Conservation (phyloP, 202 grass and related monocot species). For the Carex sylvatica region DNA sequence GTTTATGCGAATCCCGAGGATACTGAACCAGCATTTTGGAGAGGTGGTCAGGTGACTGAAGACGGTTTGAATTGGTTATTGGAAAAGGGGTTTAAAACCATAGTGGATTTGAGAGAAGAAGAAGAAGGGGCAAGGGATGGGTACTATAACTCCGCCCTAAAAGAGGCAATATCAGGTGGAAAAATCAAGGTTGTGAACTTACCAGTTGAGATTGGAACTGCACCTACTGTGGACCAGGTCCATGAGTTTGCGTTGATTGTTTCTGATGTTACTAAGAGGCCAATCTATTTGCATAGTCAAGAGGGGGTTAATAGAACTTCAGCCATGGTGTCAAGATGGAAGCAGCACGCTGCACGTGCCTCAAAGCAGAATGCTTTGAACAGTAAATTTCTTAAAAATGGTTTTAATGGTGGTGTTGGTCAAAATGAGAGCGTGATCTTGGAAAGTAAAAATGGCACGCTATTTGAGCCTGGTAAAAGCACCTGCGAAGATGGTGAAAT, state of each 20-base stretch:
- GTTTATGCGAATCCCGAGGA: conserved; percentile 65
- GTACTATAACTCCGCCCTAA: conserved; percentile 57
- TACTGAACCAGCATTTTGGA: conserved; percentile 86
- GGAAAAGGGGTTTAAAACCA: conserved; percentile 76
- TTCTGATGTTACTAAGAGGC: conserved; percentile 48
- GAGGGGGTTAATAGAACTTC: conserved; percentile 83
- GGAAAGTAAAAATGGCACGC: conserved; percentile 31
- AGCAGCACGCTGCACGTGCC: conserved; percentile 62
- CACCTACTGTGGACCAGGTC: conserved; percentile 72
- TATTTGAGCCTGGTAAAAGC: conserved; percentile 32
- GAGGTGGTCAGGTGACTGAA: conserved; percentile 83
- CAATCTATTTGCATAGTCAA: conserved; percentile 89
- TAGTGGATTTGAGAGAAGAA: conserved; percentile 77
- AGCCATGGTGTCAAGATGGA: conserved; percentile 98
- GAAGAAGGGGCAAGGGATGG: conserved; percentile 72
- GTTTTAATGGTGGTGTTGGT: conserved; percentile 26
- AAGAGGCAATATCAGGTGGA: conserved; percentile 56
- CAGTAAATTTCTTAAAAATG: conserved; percentile 48
- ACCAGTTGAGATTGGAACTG: conserved; percentile 79
- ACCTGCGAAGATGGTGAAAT: conserved; percentile 27
- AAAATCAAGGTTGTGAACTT: conserved; percentile 82
- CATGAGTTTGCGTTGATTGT: conserved; percentile 68
- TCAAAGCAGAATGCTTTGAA: conserved; percentile 47
- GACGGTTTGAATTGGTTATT: conserved; percentile 79
- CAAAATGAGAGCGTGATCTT: conserved; percentile 14